Conservation (phyloP, 768 basidiomycete species). For the Phylloporus arenicola region DNA sequence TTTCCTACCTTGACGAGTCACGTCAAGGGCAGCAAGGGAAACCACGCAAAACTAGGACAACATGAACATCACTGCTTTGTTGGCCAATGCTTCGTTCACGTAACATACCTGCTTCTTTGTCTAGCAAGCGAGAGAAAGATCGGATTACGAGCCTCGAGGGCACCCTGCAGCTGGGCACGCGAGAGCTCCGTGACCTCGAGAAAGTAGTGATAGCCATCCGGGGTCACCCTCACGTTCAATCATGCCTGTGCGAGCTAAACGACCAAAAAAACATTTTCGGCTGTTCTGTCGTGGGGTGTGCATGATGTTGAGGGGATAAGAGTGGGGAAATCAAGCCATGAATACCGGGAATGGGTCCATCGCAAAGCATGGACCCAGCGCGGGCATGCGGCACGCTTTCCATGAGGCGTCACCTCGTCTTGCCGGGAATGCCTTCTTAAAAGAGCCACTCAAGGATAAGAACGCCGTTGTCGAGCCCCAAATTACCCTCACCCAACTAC, state of each 20-base stretch:
- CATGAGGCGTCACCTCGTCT: constrained; percentile 26
- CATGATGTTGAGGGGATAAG: constrained; percentile 10
- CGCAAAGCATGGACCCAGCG: constrained; percentile 16
- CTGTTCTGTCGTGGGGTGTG: constrained; percentile 3
- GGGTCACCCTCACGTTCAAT: neutral
- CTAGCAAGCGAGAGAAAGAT: constrained; percentile 1
- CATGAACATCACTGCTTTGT: neutral
- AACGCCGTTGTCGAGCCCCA: constrained; percentile 20
- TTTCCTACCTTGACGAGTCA: constrained; percentile 1
- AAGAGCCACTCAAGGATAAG: constrained; percentile 11
- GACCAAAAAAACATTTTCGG: constrained; percentile 5
- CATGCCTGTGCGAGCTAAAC: neutral
- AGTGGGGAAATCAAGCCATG: constrained; percentile 13
- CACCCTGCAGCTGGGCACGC: constrained; percentile 21
- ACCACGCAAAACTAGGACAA: neutral
- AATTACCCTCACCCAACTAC: constrained; percentile 12
- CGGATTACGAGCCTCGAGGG: constrained; percentile 17
- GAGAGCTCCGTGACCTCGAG: constrained; percentile 20
- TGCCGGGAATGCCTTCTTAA: constrained; percentile 17
- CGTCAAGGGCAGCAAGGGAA: constrained; percentile 1
- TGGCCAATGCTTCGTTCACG: constrained; percentile 4
- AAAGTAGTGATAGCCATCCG: constrained; percentile 10
- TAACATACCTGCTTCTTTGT: constrained; percentile 8
- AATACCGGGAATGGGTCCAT: constrained; percentile 5
- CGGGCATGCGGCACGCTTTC: constrained; percentile 27